Evolutionary conservation across 2,329 filamentous ascomycete species (phyloP).

Genomic region (Diaporthe sp.): DNA sequence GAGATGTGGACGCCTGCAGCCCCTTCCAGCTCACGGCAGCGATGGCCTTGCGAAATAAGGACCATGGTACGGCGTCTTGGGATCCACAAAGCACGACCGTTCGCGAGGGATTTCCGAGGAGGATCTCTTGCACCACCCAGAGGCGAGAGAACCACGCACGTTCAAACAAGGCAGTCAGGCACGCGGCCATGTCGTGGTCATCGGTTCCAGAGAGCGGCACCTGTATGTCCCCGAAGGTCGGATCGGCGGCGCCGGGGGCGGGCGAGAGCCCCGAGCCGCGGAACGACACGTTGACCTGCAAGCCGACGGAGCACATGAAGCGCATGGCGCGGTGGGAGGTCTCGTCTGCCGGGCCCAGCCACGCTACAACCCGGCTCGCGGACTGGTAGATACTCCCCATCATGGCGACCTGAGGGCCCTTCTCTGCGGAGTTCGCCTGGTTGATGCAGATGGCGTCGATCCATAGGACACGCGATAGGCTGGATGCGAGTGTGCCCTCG

Average conservation of each 20-base stretch:
- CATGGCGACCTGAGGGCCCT: conserved; percentile 25
- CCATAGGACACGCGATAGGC: conserved; percentile 21
- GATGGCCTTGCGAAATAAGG: conserved; percentile 15
- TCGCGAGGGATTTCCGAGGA: neutral
- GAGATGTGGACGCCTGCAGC: neutral
- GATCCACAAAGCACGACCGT: conserved; percentile 1
- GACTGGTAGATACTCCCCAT: conserved; percentile 32
- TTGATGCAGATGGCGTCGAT: conserved; percentile 36
- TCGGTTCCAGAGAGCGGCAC: neutral
- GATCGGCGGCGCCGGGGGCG: conserved; percentile 1
- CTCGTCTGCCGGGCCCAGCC: conserved; percentile 25
- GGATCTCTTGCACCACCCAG: conserved; percentile 15
- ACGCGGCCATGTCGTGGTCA: neutral
- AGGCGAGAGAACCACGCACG: conserved; percentile 14
- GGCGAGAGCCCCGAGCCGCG: conserved; percentile 11
- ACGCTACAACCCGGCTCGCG: conserved; percentile 25
- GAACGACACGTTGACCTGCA: conserved; percentile 5
- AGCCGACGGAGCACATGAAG: neutral
- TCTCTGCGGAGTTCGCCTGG: conserved; percentile 26
- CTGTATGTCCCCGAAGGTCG: conserved; percentile 9
- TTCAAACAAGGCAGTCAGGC: neutral
- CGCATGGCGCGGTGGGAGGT: conserved; percentile 16
- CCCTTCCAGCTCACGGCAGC: conserved; percentile 8
- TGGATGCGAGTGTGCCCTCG: neutral
- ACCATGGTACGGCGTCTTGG: conserved; percentile 6